Percentiles rank a stretch among this genome's conserved stretches.
Conservation (phyloP, 257 asterid genomes). For the Solanum chmielewskii region DNA sequence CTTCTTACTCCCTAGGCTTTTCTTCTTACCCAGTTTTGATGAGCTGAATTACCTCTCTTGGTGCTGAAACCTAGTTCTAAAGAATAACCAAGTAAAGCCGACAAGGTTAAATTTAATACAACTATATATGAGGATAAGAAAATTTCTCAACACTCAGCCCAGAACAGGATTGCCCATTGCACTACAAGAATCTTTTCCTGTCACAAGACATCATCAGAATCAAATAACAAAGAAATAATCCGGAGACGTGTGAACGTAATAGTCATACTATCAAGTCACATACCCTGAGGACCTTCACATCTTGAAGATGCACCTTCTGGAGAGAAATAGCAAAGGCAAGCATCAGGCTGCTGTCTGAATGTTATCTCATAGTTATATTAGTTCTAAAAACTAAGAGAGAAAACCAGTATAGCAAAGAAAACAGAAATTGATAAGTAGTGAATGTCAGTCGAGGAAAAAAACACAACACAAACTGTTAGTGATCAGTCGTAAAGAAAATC, state of each 20-base stretch:
- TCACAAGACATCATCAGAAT: conserved; percentile 55
- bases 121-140: neutral
- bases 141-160: neutral
- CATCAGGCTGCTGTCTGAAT: conserved; percentile 32
- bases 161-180: neutral
- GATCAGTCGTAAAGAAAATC: conserved; percentile 11
- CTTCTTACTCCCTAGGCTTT: no score
- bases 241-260: neutral
- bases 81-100: neutral
- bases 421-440: neutral
- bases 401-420: conserved; percentile 14
- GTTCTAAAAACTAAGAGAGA: conserved; percentile 1
- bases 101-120: neutral
- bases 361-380: conserved; percentile 17
- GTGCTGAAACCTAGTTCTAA: neutral
- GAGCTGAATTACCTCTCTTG: neutral
- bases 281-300: conserved; percentile 41
- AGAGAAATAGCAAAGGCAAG: conserved; percentile 26
- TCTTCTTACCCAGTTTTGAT: neutral
- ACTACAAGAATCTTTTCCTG: conserved; percentile 32
- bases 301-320: conserved; percentile 30
- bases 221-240: conserved; percentile 7
- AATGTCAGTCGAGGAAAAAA: conserved; percentile 19
- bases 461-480: conserved; percentile 26
- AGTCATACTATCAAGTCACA: conserved; percentile 9